Evolutionary conservation across 208 protist species (phyloP), one percentile per base, ranked within the genome.

Genomic region (Trypanosoma caninum): DNA sequence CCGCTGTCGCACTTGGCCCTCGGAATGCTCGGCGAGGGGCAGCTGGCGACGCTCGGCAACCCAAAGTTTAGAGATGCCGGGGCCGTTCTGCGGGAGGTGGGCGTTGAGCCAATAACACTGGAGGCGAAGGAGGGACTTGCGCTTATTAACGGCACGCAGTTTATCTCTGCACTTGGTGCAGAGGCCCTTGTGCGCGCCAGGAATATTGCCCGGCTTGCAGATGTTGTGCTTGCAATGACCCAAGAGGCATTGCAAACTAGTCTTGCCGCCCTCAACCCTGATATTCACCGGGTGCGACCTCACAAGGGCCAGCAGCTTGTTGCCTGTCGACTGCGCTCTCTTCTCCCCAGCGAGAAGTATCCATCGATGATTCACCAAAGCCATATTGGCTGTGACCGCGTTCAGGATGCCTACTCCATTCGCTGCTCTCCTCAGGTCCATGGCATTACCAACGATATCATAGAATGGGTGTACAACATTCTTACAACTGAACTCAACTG

Each of bases 71-170:
- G 47, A 34, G 18, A 31, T 18, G 72, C 59, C 6, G 40, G 35
- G 0, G 3, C 48, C 22, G 71, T 91, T 10, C 40, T 95, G 8
- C 40, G 14, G 2, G 54, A 73, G 58, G 18, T 84, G 25, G 80
- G 78, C 8, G 44, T 95, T 22, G 28, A 35, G 30, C 88, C 86
- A 10, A 71, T 97, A 20, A 30, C 45, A 22, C 65, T 97, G 11
- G 46, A 35, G 16, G 71, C 87, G 9, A 92, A 92, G 45, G 89
- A 92, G 48, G 91, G 93, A 28, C 74, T 97, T 22, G 85, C 92
- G 23, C 48, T 97, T 4, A 96, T 97, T 31, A 97, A 97, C 70
- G 93, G 93, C 16, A 97, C 93, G 18, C 89, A 96, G 71, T 78
- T 97, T 18, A 97, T 97, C 25, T 78, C 81, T 13, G 77, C 81